Evolutionary conservation across 106 monocot species (phyloP).

Genomic region (Alisma plantagoaquatica): DNA sequence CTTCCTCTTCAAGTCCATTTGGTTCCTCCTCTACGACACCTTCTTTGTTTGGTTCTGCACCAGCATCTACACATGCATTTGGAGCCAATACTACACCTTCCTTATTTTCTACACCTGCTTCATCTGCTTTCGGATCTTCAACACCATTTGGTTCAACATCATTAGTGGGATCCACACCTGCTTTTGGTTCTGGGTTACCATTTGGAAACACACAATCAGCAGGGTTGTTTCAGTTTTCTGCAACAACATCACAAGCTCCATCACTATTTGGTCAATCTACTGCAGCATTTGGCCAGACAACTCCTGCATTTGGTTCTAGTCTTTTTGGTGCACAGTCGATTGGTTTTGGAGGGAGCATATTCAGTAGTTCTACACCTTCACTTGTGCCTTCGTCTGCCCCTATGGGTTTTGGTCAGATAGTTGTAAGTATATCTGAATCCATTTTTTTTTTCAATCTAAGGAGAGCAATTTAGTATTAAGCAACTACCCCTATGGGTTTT

Average conservation of each 20-base stretch:
- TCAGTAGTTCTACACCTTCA: no score
- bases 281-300: constrained; percentile 31
- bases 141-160: constrained; percentile 45
- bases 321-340: no score
- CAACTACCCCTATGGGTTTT: constrained; percentile 16
- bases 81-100: constrained; percentile 36
- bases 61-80: constrained; percentile 16
- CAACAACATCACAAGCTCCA: constrained; percentile 42
- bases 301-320: not conserved
- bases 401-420: no score
- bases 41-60: constrained; percentile 19
- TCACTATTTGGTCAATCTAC: constrained; percentile 62
- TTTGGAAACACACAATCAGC: constrained; percentile 74
- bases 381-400: no score
- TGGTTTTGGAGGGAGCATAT: no score
- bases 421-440: no score
- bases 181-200: constrained; percentile 41
- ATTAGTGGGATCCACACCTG: constrained; percentile 26
- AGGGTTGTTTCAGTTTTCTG: constrained; percentile 55
- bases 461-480: no score
- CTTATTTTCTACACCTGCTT: constrained; percentile 33
- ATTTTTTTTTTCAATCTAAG: no score
- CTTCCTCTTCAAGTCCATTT: constrained; percentile 57
- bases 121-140: constrained; percentile 38
- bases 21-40: constrained; percentile 37